phyloP scores from a whole-genome alignment of 768 basidiomycete species.

The Lentinus brumalis region DNA sequence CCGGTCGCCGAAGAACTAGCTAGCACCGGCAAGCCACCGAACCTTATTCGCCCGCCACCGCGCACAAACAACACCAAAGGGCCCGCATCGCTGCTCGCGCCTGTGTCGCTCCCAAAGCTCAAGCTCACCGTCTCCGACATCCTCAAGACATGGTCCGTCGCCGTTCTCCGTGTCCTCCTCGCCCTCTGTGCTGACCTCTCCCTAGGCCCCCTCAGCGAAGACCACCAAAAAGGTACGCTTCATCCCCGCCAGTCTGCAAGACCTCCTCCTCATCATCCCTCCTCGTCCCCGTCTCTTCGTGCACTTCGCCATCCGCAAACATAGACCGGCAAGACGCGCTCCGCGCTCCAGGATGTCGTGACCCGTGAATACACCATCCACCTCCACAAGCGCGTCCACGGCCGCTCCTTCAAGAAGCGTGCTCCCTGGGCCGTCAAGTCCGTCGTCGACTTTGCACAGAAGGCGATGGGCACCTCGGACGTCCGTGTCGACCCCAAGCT shows the following conservation, averaged over 20 bases:
- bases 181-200: conserved; percentile 2
- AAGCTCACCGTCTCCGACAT: conserved; percentile 59
- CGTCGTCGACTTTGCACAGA: conserved; percentile 87
- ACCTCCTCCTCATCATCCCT: conserved; percentile 2
- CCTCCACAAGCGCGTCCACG: conserved; percentile 92
- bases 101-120: conserved; percentile 37
- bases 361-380: conserved; percentile 99
- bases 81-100: conserved; percentile 16
- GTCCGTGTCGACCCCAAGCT: conserved; percentile 94
- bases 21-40: conserved; percentile 50
- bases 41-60: conserved; percentile 51
- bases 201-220: conserved; percentile 49
- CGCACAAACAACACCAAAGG: conserved; percentile 40
- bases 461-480: conserved; percentile 94
- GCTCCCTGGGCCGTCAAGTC: conserved; percentile 97
- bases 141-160: conserved; percentile 70
- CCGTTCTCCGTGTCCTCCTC: conserved; percentile 4
- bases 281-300: conserved; percentile 1
- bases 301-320: conserved; percentile 30
- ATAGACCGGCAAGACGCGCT: conserved; percentile 85
- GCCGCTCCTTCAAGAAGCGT: conserved; percentile 95
- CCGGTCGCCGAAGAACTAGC: conserved; percentile 39
- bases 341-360: conserved; percentile 97
- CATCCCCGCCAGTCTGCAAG: background rate
- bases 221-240: conserved; percentile 56